Percentiles rank a stretch among this genome's conserved stretches.
Conservation (phyloP, 176 grass and related monocot genomes). For the sorghum (Sorghum bicolor) region Sorghum_bicolor_NCBIv3 NC_012875.2:60580001-60580500, state of each 20-base stretch:
- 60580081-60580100: neutral
- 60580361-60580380: conserved; percentile 96
- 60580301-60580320: conserved; percentile 96
- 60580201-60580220: neutral
- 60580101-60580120: neutral
- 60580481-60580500: conserved; percentile 51
- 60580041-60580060: neutral
- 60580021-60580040: neutral
- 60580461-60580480: conserved; percentile 81
- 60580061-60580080: conserved; percentile 20
- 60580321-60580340: conserved; percentile 93
- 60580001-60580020: neutral
- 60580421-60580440: conserved; percentile 65
- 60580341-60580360: conserved; percentile 86
- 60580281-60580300: conserved; percentile 94
- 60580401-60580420: conserved; percentile 84
- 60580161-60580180: neutral
- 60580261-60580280: conserved; percentile 69
- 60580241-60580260: neutral
- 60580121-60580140: neutral
- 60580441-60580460: conserved; percentile 64
- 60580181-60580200: neutral
- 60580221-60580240: neutral
- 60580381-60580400: conserved; percentile 86
- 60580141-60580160: neutral